Conservation (phyloP, 2,329 filamentous ascomycete genomes). For the Aureobasidium pullulans region DNA sequence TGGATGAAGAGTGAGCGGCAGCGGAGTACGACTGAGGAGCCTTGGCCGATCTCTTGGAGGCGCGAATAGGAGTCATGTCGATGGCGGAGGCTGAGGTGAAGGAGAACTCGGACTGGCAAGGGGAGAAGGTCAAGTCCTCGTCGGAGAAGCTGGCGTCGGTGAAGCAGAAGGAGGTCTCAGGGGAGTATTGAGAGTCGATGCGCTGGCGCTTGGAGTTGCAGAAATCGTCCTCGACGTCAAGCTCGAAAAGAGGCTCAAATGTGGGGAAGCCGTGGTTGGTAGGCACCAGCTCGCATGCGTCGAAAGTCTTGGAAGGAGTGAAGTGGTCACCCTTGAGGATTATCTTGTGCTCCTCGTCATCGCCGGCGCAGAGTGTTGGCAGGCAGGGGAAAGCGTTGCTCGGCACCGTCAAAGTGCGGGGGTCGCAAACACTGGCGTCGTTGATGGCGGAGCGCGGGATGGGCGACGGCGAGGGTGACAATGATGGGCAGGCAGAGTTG, state of each 20-base stretch:
- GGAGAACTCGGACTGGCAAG: constrained; percentile 17
- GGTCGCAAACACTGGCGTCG: constrained; percentile 70
- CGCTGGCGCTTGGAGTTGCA: constrained; percentile 64
- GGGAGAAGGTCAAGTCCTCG: constrained; percentile 44
- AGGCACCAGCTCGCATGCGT: constrained; percentile 33
- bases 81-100: constrained; percentile 13
- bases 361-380: constrained; percentile 53
- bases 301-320: constrained; percentile 19
- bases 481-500: constrained; percentile 67
- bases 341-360: constrained; percentile 35
- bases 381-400: constrained; percentile 54
- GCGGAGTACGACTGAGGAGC: constrained; percentile 34
- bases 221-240: constrained; percentile 85
- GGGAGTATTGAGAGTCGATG: constrained; percentile 50
- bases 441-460: constrained; percentile 58
- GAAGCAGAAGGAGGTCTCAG: constrained; percentile 64
- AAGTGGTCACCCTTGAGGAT: constrained; percentile 40
- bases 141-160: constrained; percentile 70
- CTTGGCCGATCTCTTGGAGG: constrained; percentile 22
- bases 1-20: constrained; percentile 36
- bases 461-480: constrained; percentile 79
- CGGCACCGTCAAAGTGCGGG: constrained; percentile 73
- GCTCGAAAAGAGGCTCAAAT: constrained; percentile 81
- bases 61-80: constrained; percentile 13
- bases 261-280: constrained; percentile 54